Conservation (phyloP, 345 rosid genomes). For the Eucalyptus marginata region DNA sequence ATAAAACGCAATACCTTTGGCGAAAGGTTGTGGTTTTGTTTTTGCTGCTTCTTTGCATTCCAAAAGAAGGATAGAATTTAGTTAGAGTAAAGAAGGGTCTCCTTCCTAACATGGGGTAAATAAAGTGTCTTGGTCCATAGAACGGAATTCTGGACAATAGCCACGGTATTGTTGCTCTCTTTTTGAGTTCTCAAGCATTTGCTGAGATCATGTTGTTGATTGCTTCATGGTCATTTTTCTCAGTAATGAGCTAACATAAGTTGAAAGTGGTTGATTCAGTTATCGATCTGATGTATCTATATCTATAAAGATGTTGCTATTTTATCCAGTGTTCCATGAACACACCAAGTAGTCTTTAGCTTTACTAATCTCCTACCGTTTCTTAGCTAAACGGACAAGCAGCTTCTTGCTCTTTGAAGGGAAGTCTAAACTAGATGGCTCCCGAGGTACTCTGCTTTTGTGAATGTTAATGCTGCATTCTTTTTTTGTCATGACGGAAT, state of each 20-base stretch:
- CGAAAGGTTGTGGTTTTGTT: not conserved
- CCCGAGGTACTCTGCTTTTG: not conserved
- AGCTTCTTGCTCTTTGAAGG: not conserved
- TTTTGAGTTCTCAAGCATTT: not conserved
- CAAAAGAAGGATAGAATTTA: too few species aligned
- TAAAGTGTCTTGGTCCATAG: too few species aligned
- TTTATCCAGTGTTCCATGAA: not conserved
- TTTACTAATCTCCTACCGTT: not conserved
- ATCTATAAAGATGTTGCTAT: not conserved
- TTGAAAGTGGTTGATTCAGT: not conserved
- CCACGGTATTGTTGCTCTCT: not conserved
- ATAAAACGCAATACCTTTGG: not conserved
- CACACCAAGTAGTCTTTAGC: not conserved
- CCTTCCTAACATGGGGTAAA: not conserved
- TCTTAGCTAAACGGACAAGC: not conserved
- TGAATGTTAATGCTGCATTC: not conserved
- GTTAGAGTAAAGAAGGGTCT: not conserved
- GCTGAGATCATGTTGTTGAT: not conserved
- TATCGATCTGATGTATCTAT: not conserved
- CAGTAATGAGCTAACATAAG: not conserved
- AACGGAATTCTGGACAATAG: not conserved
- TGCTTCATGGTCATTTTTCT: not conserved
- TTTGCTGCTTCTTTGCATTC: not conserved
- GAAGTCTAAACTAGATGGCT: not conserved
- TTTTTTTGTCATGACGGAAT: slow-evolving; percentile 47